phyloP scores from a whole-genome alignment of 176 grass and related monocot genomes.

The Raddia distichophylla region DNA sequence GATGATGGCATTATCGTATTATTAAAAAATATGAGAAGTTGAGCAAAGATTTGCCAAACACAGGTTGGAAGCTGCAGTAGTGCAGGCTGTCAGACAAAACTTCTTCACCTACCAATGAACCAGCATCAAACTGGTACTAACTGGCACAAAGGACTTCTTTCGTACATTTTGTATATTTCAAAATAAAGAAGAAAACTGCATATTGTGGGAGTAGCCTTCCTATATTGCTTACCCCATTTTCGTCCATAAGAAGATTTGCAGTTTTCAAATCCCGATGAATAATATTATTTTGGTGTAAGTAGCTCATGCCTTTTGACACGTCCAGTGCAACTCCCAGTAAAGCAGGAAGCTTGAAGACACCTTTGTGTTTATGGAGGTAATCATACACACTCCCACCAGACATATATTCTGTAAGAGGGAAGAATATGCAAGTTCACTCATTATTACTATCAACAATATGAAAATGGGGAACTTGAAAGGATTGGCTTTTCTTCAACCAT shows the following conservation, averaged over 20 bases:
- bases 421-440: conserved; percentile 7
- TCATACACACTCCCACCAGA: conserved; percentile 92
- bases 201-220: conserved; percentile 11
- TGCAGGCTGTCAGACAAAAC: neutral
- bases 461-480: conserved; percentile 13
- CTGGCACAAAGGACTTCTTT: neutral
- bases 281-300: conserved; percentile 99
- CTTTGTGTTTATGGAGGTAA: conserved; percentile 96
- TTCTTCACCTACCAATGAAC: neutral
- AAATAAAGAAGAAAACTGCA: neutral
- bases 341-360: conserved; percentile 81
- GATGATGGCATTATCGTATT: neutral
- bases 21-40: neutral
- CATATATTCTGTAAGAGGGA: conserved; percentile 79
- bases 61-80: neutral
- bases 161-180: conserved; percentile 31
- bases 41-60: neutral
- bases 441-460: conserved; percentile 20
- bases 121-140: neutral
- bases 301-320: conserved; percentile 99
- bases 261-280: conserved; percentile 98
- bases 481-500: conserved; percentile 31
- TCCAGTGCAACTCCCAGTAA: conserved; percentile 91
- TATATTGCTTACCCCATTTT: conserved; percentile 80
- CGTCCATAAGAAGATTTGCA: conserved; percentile 99